Percentiles rank a stretch among this genome's conserved stretches.
Evolutionary conservation across 2,329 filamentous ascomycete genomes (phyloP).

Genomic region (Cyanodermella asteris): DNA sequence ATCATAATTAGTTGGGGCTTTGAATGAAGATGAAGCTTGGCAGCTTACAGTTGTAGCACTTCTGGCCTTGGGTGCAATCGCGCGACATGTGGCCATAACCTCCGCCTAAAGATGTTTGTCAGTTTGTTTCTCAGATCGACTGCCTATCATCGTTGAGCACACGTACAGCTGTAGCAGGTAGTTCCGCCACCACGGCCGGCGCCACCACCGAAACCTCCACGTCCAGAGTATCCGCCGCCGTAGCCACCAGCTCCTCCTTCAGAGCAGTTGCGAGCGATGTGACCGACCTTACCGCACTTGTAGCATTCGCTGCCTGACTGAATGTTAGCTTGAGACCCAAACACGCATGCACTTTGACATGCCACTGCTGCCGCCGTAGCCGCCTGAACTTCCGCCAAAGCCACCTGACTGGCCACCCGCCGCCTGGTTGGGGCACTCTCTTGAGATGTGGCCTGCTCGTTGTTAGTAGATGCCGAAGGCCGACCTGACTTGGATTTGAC

Average conservation of each 20-base stretch:
- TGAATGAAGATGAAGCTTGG: conserved; percentile 10
- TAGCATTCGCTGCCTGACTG: conserved; percentile 58
- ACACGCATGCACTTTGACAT: no score
- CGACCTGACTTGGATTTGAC: neutral
- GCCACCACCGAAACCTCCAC: conserved; percentile 25
- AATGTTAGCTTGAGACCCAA: conserved; percentile 1
- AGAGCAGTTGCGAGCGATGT: conserved; percentile 83
- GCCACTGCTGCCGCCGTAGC: conserved; percentile 20
- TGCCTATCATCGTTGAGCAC: no score
- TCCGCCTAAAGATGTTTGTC: no score
- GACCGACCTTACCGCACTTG: conserved; percentile 92
- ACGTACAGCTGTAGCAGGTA: conserved; percentile 98
- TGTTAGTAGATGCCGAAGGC: conserved; percentile 53
- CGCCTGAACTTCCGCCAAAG: conserved; percentile 22
- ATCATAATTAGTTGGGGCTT: conserved; percentile 5
- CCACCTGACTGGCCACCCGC: conserved; percentile 19
- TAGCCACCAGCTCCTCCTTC: conserved; percentile 31
- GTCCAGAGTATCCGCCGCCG: conserved; percentile 28
- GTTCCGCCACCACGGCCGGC: conserved; percentile 34
- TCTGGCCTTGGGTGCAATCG: conserved; percentile 97
- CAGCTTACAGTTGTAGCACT: conserved; percentile 89
- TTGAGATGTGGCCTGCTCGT: conserved; percentile 72
- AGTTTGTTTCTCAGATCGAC: no score
- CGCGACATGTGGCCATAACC: conserved; percentile 93
- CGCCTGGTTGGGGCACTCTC: conserved; percentile 46